Conservation (phyloP, 2,329 filamentous ascomycete species). For the Talaromyces sp. region DNA sequence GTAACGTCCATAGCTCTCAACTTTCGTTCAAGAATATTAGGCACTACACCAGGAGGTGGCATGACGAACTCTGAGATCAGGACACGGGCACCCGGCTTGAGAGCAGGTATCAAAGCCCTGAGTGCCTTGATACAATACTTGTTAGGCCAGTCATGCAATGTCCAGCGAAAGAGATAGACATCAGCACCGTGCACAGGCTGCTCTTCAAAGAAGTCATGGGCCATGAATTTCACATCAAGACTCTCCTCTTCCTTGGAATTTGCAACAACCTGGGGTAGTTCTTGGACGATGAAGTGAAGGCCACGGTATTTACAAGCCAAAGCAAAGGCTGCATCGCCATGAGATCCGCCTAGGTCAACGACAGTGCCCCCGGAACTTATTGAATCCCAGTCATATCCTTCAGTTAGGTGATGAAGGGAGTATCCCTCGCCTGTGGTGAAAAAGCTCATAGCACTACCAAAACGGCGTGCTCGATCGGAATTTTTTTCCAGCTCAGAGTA, state of each 20-base stretch:
- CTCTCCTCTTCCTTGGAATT: conserved; percentile 7
- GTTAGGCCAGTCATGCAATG: conserved; percentile 42
- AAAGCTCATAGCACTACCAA: conserved; percentile 11
- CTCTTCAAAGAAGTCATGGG: conserved; percentile 38
- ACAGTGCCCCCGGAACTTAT: conserved; percentile 2
- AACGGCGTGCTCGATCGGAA: conserved; percentile 9
- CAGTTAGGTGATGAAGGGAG: conserved; percentile 2
- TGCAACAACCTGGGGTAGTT: conserved; percentile 13
- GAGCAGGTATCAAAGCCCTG: conserved; percentile 29
- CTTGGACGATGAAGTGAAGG: conserved; percentile 12
- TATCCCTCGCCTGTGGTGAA: conserved; percentile 10
- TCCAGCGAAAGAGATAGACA: conserved; percentile 38
- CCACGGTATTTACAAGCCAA: conserved; percentile 1
- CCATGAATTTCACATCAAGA: conserved; percentile 13
- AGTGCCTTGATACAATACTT: conserved; percentile 36
- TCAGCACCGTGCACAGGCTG: conserved; percentile 33
- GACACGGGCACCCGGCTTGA: conserved; percentile 25
- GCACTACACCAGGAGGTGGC: conserved; percentile 6
- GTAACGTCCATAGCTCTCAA: conserved; percentile 6
- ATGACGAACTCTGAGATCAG: conserved; percentile 16
- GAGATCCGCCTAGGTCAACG: conserved; percentile 11
- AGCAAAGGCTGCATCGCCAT: conserved; percentile 14
- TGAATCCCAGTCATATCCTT: conserved; percentile 11
- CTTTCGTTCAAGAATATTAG: conserved; percentile 11
- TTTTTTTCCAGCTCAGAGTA: conserved; percentile 5